Evolutionary conservation across 108 stramenopile genomes (phyloP).

Genomic region (Pseudonitzschia pungens): DNA sequence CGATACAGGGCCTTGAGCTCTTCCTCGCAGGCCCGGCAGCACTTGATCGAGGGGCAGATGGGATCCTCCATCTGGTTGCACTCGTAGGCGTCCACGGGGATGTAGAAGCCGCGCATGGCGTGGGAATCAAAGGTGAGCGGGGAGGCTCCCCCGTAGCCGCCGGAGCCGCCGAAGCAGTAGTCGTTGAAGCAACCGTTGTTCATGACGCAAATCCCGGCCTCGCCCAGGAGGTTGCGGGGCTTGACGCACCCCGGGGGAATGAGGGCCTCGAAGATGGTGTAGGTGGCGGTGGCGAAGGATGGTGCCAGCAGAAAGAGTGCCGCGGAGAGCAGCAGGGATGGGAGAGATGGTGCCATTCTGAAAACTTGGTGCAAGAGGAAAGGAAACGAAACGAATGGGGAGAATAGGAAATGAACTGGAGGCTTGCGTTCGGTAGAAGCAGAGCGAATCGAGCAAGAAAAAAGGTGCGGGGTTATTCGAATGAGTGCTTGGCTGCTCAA

Average conservation of each 20-base stretch:
- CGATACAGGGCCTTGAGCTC: neutral
- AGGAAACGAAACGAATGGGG: too few relatives aligned
- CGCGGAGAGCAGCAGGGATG: too few relatives aligned
- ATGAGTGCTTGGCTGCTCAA: too few relatives aligned
- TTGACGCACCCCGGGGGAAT: neutral
- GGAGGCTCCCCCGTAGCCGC: neutral
- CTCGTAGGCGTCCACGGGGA: slow-evolving; percentile 4
- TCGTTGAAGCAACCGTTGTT: neutral
- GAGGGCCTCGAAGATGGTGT: slow-evolving; percentile 1
- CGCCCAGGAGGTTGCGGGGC: neutral
- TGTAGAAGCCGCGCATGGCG: neutral
- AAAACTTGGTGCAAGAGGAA: too few relatives aligned
- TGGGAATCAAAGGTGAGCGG: neutral
- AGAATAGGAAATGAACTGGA: too few relatives aligned
- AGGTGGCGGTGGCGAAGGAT: neutral
- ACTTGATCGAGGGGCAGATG: neutral
- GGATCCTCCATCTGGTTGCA: slow-evolving; percentile 7
- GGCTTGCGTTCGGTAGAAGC: too few relatives aligned
- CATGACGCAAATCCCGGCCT: neutral
- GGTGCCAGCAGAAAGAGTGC: neutral
- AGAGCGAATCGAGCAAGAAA: too few relatives aligned
- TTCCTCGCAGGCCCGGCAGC: neutral
- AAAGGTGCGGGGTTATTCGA: too few relatives aligned
- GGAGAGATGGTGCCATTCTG: too few relatives aligned
- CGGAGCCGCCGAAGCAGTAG: neutral